Conservation (phyloP, 768 basidiomycete species). For the Imleria badia region DNA sequence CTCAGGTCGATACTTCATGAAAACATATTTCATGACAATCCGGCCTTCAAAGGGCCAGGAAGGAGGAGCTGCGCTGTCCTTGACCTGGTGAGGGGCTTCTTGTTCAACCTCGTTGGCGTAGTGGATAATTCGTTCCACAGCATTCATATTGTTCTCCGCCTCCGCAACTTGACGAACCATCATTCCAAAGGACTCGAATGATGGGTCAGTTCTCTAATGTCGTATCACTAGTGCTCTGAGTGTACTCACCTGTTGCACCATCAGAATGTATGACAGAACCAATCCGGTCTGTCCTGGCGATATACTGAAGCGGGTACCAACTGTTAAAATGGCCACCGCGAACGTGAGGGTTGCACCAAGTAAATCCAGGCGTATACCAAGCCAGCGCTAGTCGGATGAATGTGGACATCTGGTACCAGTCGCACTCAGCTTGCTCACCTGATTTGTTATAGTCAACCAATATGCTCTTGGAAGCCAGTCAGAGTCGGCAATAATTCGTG, state of each 20-base stretch:
- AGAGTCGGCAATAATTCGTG: background rate
- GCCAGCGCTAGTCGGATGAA: constrained; percentile 57
- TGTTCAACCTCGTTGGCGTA: constrained; percentile 82
- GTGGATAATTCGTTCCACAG: constrained; percentile 81
- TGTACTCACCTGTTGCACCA: constrained; percentile 64
- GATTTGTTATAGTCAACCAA: constrained; percentile 83
- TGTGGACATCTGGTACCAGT: background rate
- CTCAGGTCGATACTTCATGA: constrained; percentile 82
- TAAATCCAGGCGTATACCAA: constrained; percentile 87
- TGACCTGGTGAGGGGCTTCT: constrained; percentile 69
- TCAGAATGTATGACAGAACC: constrained; percentile 76
- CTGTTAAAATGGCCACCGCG: constrained; percentile 74
- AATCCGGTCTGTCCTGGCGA: constrained; percentile 79
- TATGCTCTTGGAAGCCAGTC: constrained; percentile 55
- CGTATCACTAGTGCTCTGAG: background rate
- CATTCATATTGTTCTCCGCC: constrained; percentile 93
- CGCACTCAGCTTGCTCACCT: constrained; percentile 38
- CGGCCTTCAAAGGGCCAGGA: constrained; percentile 76
- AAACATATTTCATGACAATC: constrained; percentile 73
- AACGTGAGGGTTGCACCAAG: constrained; percentile 75
- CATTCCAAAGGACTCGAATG: constrained; percentile 60
- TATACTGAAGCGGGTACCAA: constrained; percentile 70
- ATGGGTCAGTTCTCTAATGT: background rate
- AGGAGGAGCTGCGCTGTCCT: constrained; percentile 55
- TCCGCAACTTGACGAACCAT: constrained; percentile 77